Conservation (phyloP, 441 rosid genomes). For the Eruca vesicaria region DNA sequence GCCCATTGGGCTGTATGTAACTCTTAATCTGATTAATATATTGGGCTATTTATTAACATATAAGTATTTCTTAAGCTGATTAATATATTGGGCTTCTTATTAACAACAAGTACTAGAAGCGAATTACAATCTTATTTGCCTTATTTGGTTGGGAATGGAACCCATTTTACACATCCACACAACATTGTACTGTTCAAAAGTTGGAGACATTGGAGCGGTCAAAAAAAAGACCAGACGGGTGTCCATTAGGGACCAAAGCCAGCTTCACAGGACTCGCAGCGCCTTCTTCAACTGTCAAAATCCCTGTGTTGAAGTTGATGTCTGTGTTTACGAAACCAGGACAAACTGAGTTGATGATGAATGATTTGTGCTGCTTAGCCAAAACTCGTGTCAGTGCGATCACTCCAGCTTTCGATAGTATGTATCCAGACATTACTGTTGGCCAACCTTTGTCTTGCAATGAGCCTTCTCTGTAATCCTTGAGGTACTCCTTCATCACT, state of each 20-base stretch:
- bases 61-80: neutral
- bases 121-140: neutral
- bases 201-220: conserved; percentile 28
- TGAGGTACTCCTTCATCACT: conserved; percentile 44
- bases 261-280: conserved; percentile 47
- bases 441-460: conserved; percentile 59
- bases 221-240: conserved; percentile 52
- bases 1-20: neutral
- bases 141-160: neutral
- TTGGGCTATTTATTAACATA: too few relatives aligned
- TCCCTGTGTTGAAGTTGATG: conserved; percentile 41
- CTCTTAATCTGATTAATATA: neutral
- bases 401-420: conserved; percentile 49
- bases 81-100: neutral
- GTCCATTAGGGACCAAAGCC: conserved; percentile 45
- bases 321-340: conserved; percentile 66
- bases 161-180: neutral
- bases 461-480: conserved; percentile 47
- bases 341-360: conserved; percentile 47
- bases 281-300: conserved; percentile 47
- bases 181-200: conserved; percentile 31
- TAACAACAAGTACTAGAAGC: neutral
- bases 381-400: conserved; percentile 58
- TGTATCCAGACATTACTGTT: conserved; percentile 37
- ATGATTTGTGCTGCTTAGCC: conserved; percentile 44